Evolutionary conservation across 1,284 basidiomycete genomes (phyloP).

Genomic region (Schizopora paradoxa): DNA sequence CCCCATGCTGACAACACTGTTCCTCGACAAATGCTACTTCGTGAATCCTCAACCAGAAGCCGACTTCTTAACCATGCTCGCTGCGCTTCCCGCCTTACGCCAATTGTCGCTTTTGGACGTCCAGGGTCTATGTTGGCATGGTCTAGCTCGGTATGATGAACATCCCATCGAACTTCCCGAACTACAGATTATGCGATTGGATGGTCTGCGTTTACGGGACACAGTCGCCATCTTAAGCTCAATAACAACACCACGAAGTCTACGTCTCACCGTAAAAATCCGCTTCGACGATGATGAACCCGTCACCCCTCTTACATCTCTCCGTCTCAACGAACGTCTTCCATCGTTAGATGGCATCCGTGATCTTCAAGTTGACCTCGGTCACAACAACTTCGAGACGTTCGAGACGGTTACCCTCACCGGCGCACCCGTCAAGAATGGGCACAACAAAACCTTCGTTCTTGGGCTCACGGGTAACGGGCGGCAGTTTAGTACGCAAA

Average conservation of each 20-base stretch:
- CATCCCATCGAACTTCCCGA: not conserved
- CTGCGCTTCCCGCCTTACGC: not conserved
- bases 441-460: not conserved
- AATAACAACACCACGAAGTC: not conserved
- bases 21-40: slow-evolving; percentile 2
- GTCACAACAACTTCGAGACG: not conserved
- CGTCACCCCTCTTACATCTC: not conserved
- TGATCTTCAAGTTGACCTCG: not conserved
- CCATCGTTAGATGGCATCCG: not conserved
- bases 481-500: not conserved
- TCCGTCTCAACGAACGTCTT: not conserved
- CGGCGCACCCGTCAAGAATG: not conserved
- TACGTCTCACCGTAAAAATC: not conserved
- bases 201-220: not conserved
- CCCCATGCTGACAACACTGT: not conserved
- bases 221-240: not conserved
- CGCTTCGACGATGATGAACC: not conserved
- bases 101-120: not conserved
- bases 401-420: not conserved
- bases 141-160: not conserved
- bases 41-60: not conserved
- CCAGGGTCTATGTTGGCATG: not conserved
- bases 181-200: not conserved
- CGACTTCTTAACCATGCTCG: slow-evolving; percentile 1
- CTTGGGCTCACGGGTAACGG: not conserved